phyloP scores from a whole-genome alignment of 2,329 filamentous ascomycete species.

The Amauroascus verrucosus region DNA sequence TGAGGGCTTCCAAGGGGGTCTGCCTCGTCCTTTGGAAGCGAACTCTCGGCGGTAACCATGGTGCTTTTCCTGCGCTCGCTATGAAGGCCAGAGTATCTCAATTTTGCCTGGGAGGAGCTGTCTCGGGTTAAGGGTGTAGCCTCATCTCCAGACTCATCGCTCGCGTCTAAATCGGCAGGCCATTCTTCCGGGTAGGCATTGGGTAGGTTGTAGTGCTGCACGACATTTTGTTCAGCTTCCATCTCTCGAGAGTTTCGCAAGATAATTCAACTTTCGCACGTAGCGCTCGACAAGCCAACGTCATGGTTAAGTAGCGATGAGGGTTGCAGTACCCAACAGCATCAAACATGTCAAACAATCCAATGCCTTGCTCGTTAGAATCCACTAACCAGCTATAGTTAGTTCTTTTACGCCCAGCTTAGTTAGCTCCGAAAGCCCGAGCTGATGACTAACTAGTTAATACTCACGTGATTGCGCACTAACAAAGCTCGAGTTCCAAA shows the following conservation, averaged over 20 bases:
- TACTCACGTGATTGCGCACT: no score
- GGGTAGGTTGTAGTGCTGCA: conserved; percentile 81
- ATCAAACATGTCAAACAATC: conserved; percentile 14
- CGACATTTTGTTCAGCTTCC: conserved; percentile 55
- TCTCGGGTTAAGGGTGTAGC: conserved; percentile 18
- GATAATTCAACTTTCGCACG: background rate
- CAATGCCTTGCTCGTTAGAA: no score
- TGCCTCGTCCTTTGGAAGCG: conserved; percentile 82
- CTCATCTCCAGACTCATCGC: conserved; percentile 53
- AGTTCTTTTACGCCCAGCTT: background rate
- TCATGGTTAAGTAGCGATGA: background rate
- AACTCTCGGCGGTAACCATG: conserved; percentile 38
- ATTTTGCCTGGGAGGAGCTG: conserved; percentile 38
- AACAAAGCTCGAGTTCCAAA: background rate
- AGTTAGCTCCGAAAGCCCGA: background rate
- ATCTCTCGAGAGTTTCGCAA: conserved; percentile 27
- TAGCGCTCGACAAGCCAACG: background rate
- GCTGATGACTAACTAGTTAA: background rate
- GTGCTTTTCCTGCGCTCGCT: conserved; percentile 60
- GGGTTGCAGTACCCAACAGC: background rate
- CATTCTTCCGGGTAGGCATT: conserved; percentile 71
- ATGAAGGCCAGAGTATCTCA: conserved; percentile 76
- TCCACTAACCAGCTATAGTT: background rate
- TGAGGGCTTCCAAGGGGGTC: conserved; percentile 83
- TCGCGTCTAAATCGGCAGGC: conserved; percentile 70